Conservation (phyloP, 768 basidiomycete species). For the Ramaria sp. region DNA sequence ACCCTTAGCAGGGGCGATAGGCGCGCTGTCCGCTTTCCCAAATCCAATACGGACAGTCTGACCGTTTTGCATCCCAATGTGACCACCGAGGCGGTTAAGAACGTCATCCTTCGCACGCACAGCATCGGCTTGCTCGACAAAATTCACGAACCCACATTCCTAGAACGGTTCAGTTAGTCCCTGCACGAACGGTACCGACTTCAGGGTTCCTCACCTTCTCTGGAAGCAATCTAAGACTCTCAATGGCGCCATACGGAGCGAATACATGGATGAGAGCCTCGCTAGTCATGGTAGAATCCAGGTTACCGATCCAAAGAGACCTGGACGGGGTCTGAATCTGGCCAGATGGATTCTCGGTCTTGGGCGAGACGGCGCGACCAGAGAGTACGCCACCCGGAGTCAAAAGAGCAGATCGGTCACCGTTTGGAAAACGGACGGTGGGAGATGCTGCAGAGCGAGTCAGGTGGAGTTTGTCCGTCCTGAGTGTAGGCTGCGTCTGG, state of each 20-base stretch:
- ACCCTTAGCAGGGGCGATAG: constrained; percentile 79
- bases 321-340: constrained; percentile 91
- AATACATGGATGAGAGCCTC: constrained; percentile 94
- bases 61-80: constrained; percentile 89
- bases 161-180: constrained; percentile 21
- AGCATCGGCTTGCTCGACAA: constrained; percentile 92
- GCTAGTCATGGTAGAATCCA: constrained; percentile 89
- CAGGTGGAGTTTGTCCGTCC: constrained; percentile 43
- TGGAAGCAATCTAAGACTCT: constrained; percentile 86
- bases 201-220: constrained; percentile 63
- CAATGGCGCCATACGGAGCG: constrained; percentile 93
- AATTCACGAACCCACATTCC: constrained; percentile 99
- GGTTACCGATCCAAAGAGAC: constrained; percentile 96
- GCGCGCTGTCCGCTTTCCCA: constrained; percentile 95
- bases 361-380: constrained; percentile 75
- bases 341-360: constrained; percentile 56
- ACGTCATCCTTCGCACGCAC: constrained; percentile 97
- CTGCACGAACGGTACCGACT: constrained; percentile 3
- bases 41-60: constrained; percentile 97
- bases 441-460: constrained; percentile 32
- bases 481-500: constrained; percentile 33
- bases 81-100: constrained; percentile 86
- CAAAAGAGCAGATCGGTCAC: constrained; percentile 43
- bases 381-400: constrained; percentile 49
- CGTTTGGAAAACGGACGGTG: constrained; percentile 62